Base-by-base conservation (phyloP, 495 filamentous ascomycete genomes). In the Annulohypoxylon stygium region DNA sequence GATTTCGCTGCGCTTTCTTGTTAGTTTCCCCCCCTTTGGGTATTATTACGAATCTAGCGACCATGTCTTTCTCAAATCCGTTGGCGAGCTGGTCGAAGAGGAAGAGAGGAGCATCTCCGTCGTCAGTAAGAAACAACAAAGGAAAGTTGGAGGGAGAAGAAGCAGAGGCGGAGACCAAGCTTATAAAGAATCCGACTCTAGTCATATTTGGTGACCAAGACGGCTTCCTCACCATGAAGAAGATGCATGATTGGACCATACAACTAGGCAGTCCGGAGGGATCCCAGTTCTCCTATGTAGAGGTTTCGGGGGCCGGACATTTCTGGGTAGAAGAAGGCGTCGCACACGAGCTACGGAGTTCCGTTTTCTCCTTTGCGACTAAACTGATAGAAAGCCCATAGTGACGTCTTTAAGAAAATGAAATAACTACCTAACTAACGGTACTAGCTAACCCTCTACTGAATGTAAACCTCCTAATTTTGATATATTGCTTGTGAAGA, bases 141-240 rank as follows among this genome's bases (percentile, higher is more conserved):
- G 39, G 30, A 25, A 75, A 78, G 20, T 77, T 82, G 9, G 48
- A 53, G 16, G 25, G 50, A 8, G 73, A 70, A 33, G 82, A 83
- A 48, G 70, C 59, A 8, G 74, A 81, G 20, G 73, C 73, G n/a
- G 85, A 88, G 69, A 76, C 80, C 50, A 90, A 92, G 78, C 82
- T 91, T 76, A 79, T 77, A 57, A 70, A 55, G 69, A 86, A 92
- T 70, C 81, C 85, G 1, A 92, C 91, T 0, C 78, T 98, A 16
- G 90, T 88, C 6, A 80, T 98, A 8, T 97, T 92, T 75, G 96
- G 96, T 3, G 90, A 93, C 63, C 83, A 87, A 43, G 96, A 98
- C 76, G 81, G 85, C 3, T 97, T 99, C 67, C 90, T 93, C 2
- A 87, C 91, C 8, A 84, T 83, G 12, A 88, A 81, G 58, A 94